These are phyloP conservation scores for Elongisporangium prolatum DNA, from an alignment of 352 stramenopile genomes.

Conservation along the genomic window DNA sequence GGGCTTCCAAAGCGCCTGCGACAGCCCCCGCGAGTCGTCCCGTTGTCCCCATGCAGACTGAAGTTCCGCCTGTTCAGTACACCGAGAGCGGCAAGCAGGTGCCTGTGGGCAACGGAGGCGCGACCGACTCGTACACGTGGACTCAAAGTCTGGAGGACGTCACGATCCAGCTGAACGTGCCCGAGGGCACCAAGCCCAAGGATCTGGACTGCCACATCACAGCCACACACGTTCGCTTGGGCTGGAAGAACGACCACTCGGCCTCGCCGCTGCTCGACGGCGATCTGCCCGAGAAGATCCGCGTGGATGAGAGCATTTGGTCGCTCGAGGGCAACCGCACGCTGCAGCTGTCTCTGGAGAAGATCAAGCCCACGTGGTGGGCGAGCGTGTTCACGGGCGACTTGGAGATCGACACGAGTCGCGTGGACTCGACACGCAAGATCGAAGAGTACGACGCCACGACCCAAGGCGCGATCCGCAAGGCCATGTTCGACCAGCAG, in stretches of 20 bases:
- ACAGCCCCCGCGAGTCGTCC: background rate
- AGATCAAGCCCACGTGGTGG: slow-evolving; percentile 99
- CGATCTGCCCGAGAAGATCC: slow-evolving; percentile 90
- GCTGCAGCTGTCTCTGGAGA: slow-evolving; percentile 91
- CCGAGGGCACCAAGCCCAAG: slow-evolving; percentile 81
- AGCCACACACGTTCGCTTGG: slow-evolving; percentile 82
- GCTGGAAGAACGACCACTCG: slow-evolving; percentile 34
- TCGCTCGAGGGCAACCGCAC: slow-evolving; percentile 82
- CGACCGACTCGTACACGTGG: slow-evolving; percentile 92
- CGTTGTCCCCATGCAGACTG: background rate
- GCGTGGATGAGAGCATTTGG: slow-evolving; percentile 97
- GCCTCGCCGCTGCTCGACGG: slow-evolving; percentile 61
- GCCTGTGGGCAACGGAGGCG: slow-evolving; percentile 87
- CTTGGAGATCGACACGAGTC: slow-evolving; percentile 95
- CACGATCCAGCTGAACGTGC: slow-evolving; percentile 85
- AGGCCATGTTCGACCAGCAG: slow-evolving; percentile 96
- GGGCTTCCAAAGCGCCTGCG: background rate
- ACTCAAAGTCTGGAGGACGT: slow-evolving; percentile 97
- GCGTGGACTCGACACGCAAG: slow-evolving; percentile 95
- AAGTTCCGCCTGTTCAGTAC: slow-evolving; percentile 16
- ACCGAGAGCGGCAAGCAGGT: slow-evolving; percentile 78
- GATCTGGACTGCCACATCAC: slow-evolving; percentile 91
- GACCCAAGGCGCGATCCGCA: slow-evolving; percentile 97
- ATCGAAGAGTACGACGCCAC: slow-evolving; percentile 96
- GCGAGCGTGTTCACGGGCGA: slow-evolving; percentile 89